Evolutionary conservation across 164 flowering plant genomes (phyloP).

Genomic region (Nymphaea thermarum): DNA sequence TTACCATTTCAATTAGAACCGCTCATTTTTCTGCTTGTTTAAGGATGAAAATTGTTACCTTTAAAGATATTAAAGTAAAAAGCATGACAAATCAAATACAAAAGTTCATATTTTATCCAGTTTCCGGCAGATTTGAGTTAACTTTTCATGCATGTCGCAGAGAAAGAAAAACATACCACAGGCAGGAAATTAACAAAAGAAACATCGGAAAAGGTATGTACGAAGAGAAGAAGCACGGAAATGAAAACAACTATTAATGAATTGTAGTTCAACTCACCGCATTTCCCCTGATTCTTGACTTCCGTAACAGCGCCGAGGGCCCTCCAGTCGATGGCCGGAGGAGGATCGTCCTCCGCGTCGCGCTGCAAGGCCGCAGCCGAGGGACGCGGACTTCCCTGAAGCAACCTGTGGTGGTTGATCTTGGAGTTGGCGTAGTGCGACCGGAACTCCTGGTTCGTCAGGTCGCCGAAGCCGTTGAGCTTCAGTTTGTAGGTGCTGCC

Average conservation of each 20-base stretch:
- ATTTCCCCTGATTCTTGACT: not conserved
- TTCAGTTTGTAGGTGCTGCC: not conserved
- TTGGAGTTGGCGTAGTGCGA: not conserved
- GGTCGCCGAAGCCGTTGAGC: conserved; percentile 2
- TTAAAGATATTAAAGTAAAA: no score
- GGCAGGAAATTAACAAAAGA: no score
- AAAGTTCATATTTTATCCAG: no score
- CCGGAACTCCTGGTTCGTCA: conserved; percentile 4
- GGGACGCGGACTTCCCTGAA: not conserved
- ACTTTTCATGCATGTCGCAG: no score
- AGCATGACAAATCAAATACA: no score
- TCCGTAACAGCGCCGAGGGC: not conserved
- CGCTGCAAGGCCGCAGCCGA: not conserved
- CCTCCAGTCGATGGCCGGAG: not conserved
- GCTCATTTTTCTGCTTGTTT: no score
- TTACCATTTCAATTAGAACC: no score
- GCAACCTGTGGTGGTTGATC: not conserved
- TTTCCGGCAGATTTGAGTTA: no score
- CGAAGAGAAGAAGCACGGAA: not conserved
- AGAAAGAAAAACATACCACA: no score
- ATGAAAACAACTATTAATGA: not conserved
- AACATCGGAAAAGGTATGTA: no score
- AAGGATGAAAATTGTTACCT: no score
- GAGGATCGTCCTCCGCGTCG: not conserved
- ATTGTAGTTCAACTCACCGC: not conserved